Conservation (phyloP, 2,329 filamentous ascomycete genomes). For the Fusarium verrucosum region DNA sequence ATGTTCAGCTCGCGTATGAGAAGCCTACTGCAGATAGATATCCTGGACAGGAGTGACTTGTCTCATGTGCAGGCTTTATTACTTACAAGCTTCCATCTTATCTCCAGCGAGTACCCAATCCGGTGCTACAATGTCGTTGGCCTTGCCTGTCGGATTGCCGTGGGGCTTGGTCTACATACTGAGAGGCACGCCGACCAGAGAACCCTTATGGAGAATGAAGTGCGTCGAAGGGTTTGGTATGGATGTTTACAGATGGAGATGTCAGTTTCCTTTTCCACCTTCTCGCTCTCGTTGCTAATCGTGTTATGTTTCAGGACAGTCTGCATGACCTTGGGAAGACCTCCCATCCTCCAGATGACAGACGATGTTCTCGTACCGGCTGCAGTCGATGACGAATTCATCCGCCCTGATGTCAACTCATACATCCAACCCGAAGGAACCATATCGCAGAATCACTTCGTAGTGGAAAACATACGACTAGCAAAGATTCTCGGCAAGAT, state of each 20-base stretch:
- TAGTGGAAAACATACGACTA: neutral
- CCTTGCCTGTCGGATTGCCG: neutral
- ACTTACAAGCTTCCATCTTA: neutral
- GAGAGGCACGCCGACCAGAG: neutral
- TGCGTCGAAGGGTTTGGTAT: constrained; percentile 5
- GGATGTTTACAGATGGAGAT: constrained; percentile 4
- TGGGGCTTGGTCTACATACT: rapidly evolving
- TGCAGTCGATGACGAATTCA: neutral
- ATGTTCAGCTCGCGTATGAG: neutral
- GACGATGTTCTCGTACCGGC: neutral
- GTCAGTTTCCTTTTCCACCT: neutral
- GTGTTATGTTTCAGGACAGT: neutral
- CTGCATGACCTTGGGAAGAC: constrained; percentile 5
- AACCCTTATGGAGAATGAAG: neutral
- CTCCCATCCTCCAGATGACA: neutral
- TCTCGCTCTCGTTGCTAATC: neutral
- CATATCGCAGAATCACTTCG: neutral
- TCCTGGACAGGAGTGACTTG: neutral
- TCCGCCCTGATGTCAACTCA: rapidly evolving
- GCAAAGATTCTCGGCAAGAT: constrained; percentile 4
- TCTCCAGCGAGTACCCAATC: neutral
- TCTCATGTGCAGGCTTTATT: neutral
- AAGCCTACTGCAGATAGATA: neutral
- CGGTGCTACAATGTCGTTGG: neutral
- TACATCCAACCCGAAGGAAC: neutral